These are phyloP conservation scores for Pachyrhizus erosus DNA, from an alignment of 306 rosid genomes.

Conservation along the genomic window DNA sequence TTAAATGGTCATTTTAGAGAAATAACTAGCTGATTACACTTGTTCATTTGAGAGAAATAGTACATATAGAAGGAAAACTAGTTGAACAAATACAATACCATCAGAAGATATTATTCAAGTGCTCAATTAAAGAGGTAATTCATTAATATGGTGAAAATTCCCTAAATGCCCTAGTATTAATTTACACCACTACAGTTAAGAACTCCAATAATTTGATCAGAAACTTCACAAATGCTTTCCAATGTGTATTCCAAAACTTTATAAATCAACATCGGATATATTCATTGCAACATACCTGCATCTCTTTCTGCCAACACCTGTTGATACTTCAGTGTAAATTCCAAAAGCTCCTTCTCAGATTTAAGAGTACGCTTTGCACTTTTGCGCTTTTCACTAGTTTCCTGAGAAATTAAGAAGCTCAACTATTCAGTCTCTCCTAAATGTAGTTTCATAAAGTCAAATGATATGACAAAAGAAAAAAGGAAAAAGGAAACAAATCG, in stretches of 20 bases:
- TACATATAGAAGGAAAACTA: constrained; percentile 26
- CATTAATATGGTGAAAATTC: neutral
- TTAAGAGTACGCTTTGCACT: constrained; percentile 76
- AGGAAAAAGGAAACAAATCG: constrained; percentile 4
- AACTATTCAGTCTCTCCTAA: constrained; percentile 24
- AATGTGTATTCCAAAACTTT: constrained; percentile 26
- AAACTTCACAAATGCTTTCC: constrained; percentile 38
- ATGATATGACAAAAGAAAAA: constrained; percentile 17
- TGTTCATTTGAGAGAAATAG: constrained; percentile 15
- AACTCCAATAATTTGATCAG: constrained; percentile 25
- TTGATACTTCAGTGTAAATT: constrained; percentile 87
- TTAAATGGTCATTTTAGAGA: constrained; percentile 29
- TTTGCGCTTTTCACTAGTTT: constrained; percentile 78
- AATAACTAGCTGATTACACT: neutral
- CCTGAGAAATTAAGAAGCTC: constrained; percentile 58
- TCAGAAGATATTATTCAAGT: constrained; percentile 22
- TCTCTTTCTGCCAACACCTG: constrained; percentile 93
- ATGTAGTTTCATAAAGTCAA: constrained; percentile 5
- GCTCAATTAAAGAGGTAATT: constrained; percentile 17
- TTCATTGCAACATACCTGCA: constrained; percentile 63
- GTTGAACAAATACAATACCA: neutral
- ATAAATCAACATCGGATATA: constrained; percentile 32
- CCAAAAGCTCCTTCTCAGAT: constrained; percentile 91
- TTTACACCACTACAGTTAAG: constrained; percentile 8
- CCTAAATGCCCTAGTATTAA: constrained; percentile 14